Evolutionary conservation across 345 rosid species (phyloP).

Genomic region (Pelargonium nanum): DNA sequence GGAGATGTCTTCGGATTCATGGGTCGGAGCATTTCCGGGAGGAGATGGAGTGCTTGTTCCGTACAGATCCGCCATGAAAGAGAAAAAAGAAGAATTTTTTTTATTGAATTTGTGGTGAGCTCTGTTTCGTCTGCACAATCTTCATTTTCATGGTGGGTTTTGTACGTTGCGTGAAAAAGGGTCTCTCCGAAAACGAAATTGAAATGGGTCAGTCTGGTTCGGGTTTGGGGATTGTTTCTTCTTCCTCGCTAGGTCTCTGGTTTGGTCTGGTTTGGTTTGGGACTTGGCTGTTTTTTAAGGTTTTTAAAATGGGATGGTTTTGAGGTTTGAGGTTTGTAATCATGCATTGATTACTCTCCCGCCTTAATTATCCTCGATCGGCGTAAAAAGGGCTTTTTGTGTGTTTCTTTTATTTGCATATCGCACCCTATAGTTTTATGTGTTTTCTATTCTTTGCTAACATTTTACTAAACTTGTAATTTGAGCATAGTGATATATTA

Average conservation of each 20-base stretch:
- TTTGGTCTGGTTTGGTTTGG: not conserved
- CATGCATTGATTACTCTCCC: constrained; percentile 39
- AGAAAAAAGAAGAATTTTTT: not conserved
- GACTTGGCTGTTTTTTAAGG: not conserved
- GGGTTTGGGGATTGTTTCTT: not conserved
- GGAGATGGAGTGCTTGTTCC: constrained; percentile 15
- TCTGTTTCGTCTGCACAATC: no score
- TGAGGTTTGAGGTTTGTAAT: constrained; percentile 4
- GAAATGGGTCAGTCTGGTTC: not conserved
- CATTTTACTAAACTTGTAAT: no score
- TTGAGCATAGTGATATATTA: no score
- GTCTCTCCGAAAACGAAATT: not conserved
- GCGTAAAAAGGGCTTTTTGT: not conserved
- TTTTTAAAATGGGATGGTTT: constrained; percentile 3
- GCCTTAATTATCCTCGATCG: constrained; percentile 22
- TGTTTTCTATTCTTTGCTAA: no score
- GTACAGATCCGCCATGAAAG: constrained; percentile 51
- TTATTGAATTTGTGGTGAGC: no score
- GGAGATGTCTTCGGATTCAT: constrained; percentile 43
- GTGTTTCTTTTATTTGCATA: not conserved
- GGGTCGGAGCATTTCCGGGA: constrained; percentile 10
- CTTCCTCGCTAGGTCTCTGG: not conserved
- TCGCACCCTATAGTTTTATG: not conserved
- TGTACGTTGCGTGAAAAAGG: no score
- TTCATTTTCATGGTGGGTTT: no score